A percentile compares a stretch with the other conserved stretches of the same genome.
phyloP scores from a whole-genome alignment of 2,329 filamentous ascomycete species.

The Microdochium trichocladiopsis region DNA sequence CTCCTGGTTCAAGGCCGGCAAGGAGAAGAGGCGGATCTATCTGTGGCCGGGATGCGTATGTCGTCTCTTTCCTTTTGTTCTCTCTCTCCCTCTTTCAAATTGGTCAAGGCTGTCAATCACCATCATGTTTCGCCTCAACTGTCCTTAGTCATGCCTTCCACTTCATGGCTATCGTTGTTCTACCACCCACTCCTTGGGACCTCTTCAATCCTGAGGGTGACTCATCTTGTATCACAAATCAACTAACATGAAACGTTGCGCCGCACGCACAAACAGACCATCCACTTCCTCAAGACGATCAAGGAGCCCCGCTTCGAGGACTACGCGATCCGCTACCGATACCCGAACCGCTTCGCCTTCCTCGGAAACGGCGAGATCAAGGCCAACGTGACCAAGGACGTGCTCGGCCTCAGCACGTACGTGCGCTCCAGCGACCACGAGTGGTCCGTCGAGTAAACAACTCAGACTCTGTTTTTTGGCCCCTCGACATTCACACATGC shows the following conservation, averaged over 20 bases:
- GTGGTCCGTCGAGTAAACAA: conserved; percentile 31
- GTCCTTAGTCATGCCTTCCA: no score
- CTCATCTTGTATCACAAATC: no score
- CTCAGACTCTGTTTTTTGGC: neutral
- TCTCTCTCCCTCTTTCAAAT: neutral
- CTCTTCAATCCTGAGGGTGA: no score
- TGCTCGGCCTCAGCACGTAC: conserved; percentile 33
- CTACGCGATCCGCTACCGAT: conserved; percentile 23
- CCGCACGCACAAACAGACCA: conserved; percentile 13
- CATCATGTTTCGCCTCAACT: neutral
- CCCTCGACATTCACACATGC: no score
- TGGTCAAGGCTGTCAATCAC: no score
- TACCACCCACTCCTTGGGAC: no score
- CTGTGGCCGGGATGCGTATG: conserved; percentile 35
- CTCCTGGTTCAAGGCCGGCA: conserved; percentile 29
- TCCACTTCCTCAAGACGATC: conserved; percentile 28
- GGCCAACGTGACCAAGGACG: conserved; percentile 28
- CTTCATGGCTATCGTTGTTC: no score
- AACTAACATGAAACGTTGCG: neutral
- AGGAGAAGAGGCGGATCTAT: conserved; percentile 29
- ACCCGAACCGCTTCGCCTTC: conserved; percentile 29
- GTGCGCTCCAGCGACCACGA: conserved; percentile 34
- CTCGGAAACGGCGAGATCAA: conserved; percentile 35
- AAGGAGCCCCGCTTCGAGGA: conserved; percentile 24
- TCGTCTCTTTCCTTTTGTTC: neutral